Evolutionary conservation across 108 stramenopile species (phyloP).

Genomic region (Chaetoceros muelleri): DNA sequence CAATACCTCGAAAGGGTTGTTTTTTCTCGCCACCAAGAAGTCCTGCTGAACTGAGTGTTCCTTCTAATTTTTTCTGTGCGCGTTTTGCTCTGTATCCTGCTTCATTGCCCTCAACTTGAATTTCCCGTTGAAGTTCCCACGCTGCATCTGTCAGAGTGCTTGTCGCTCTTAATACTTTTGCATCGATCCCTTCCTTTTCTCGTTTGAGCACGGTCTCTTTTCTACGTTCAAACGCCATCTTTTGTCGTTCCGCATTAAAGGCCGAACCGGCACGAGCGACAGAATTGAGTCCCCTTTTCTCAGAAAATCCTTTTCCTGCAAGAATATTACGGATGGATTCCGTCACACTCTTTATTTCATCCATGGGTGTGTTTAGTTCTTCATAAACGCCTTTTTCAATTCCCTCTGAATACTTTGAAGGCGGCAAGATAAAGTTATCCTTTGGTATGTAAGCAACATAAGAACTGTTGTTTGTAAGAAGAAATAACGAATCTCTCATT

Average conservation of each 20-base stretch:
- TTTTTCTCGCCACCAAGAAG: constrained; percentile 21
- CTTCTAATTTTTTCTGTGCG: constrained; percentile 40
- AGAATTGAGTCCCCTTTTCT: constrained; percentile 26
- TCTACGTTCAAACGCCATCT: constrained; percentile 49
- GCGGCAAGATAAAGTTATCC: constrained; percentile 8
- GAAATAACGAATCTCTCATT: constrained; percentile 2
- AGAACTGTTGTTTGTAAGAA: constrained; percentile 25
- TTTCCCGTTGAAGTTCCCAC: constrained; percentile 58
- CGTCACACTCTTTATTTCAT: constrained; percentile 64
- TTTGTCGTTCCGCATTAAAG: constrained; percentile 23
- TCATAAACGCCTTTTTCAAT: constrained; percentile 21
- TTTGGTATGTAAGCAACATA: constrained; percentile 26
- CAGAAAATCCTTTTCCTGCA: constrained; percentile 13
- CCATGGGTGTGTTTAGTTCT: constrained; percentile 50
- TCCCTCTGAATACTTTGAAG: constrained; percentile 7
- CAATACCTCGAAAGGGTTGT: constrained; percentile 15
- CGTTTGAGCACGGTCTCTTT: constrained; percentile 39
- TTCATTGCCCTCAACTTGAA: constrained; percentile 41
- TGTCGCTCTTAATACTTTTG: constrained; percentile 29
- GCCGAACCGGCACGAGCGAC: constrained; percentile 47
- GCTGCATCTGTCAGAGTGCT: constrained; percentile 53
- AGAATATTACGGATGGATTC: constrained; percentile 57
- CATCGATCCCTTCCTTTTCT: constrained; percentile 47
- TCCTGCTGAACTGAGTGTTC: constrained; percentile 23
- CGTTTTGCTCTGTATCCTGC: constrained; percentile 65